These are phyloP conservation scores for Neopestalotiopsis clavispora DNA, from an alignment of 2,329 filamentous ascomycete species.

Conservation along the genomic window DNA sequence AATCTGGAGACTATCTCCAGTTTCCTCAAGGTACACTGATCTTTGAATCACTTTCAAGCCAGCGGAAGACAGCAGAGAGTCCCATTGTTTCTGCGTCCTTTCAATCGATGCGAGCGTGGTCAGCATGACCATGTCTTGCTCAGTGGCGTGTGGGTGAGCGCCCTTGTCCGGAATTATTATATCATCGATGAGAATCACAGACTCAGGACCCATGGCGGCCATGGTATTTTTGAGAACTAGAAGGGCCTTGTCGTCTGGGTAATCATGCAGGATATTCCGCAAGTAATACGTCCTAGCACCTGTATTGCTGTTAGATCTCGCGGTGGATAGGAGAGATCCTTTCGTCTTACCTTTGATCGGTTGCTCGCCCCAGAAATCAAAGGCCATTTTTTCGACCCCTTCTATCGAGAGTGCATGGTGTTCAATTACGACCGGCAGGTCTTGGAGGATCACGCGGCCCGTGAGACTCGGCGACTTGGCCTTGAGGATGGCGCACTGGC, in stretches of 20 bases:
- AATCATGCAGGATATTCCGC: conserved; percentile 40
- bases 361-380: conserved; percentile 23
- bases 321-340: too few relatives aligned
- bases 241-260: conserved; percentile 33
- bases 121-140: conserved; percentile 39
- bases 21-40: conserved; percentile 17
- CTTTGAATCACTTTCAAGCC: conserved; percentile 21
- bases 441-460: conserved; percentile 45
- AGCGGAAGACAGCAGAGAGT: conserved; percentile 25
- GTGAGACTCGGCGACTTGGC: conserved; percentile 36
- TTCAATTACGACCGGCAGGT: conserved; percentile 37
- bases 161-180: conserved; percentile 41
- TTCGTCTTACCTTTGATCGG: conserved; percentile 26
- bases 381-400: conserved; percentile 20
- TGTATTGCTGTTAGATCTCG: background rate
- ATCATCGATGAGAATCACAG: conserved; percentile 47
- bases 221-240: conserved; percentile 38
- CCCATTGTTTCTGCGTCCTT: conserved; percentile 41
- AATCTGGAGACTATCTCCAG: conserved; percentile 13
- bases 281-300: conserved; percentile 39
- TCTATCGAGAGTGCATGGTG: conserved; percentile 17
- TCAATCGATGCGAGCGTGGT: conserved; percentile 35
- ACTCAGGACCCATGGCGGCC: conserved; percentile 38
- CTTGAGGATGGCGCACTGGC: conserved; percentile 41
- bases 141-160: conserved; percentile 33